Evolutionary conservation across 2,329 filamentous ascomycete species (phyloP), one percentile per base, ranked within the genome.

Genomic region (Aspergillaceae sp.): DNA sequence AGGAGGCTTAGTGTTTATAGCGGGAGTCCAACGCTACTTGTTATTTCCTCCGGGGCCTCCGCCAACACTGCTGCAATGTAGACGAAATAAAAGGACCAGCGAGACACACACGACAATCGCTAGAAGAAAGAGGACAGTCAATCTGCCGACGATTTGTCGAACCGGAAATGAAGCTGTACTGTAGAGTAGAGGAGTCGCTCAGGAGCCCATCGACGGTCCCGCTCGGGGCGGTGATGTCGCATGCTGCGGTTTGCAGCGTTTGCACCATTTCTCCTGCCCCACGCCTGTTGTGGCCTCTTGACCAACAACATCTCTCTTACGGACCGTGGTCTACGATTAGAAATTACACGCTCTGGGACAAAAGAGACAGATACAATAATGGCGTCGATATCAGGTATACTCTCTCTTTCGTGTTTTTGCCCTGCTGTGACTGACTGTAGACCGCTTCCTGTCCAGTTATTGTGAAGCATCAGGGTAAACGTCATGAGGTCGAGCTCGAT

Each of bases 391-490:
- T 69, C 74, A 61, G 73, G 78, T 80, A 63, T 62, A 70, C 58
- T 38, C 43, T 41, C 8, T 27, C 7, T 7, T 38, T 34, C 1
- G 19, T 26, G 28, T 40, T n/a, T 33, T 38, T 19, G 27, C 5
- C 30, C 19, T 28, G 29, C 29, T n/a, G 27, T 34, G 28, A 51
- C 56, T 64, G 48, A 63, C 53, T 51, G 45, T 52, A 51, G 43
- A 48, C 50, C 44, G 36, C 36, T 38, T 8, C 8, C n/a, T 19
- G 26, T 36, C 8, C 53, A 94, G 90, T 98, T 56, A 77, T 89
- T 64, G 84, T 98, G 56, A 97, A 94, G 71, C 91, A 98, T 67
- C 83, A 89, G 65, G 91, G 91, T 73, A 96, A 92, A 69, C 91
- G 90, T 66, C 86, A 97, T 74, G 83, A 97, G 63, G 80, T 98